Evolutionary conservation across 768 basidiomycete species (phyloP).

Genomic region (Melanogaster broomeanus): DNA sequence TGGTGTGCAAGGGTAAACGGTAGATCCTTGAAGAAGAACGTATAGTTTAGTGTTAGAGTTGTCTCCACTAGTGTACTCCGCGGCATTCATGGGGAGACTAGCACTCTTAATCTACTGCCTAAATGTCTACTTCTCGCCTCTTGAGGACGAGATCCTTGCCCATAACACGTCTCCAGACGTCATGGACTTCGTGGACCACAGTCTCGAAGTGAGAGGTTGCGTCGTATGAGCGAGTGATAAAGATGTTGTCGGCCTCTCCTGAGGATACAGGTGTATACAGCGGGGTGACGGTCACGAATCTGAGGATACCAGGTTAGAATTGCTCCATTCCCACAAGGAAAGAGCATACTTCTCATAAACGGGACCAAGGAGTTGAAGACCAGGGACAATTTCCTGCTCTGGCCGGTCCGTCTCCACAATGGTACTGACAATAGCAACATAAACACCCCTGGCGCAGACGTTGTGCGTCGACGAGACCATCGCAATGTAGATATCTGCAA

Average conservation of each 20-base stretch:
- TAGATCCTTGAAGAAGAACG: neutral
- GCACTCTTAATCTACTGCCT: constrained; percentile 32
- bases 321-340: neutral
- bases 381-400: constrained; percentile 90
- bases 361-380: constrained; percentile 86
- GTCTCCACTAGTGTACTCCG: constrained; percentile 12
- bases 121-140: constrained; percentile 77
- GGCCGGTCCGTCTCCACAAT: constrained; percentile 95
- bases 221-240: constrained; percentile 97
- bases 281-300: constrained; percentile 88
- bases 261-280: constrained; percentile 86
- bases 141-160: constrained; percentile 81
- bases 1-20: neutral
- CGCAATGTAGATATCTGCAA: constrained; percentile 94
- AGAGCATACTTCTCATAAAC: constrained; percentile 86
- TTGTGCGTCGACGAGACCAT: constrained; percentile 97
- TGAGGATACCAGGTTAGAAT: constrained; percentile 33
- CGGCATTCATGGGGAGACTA: constrained; percentile 1
- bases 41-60: constrained; percentile 4
- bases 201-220: constrained; percentile 99
- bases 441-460: constrained; percentile 93
- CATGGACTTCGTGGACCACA: constrained; percentile 94
- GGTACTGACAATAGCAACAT: constrained; percentile 97
- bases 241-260: constrained; percentile 87
- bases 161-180: constrained; percentile 90